Evolutionary conservation across 306 rosid species (phyloP).

Genomic region (Rosa chinensis): DNA sequence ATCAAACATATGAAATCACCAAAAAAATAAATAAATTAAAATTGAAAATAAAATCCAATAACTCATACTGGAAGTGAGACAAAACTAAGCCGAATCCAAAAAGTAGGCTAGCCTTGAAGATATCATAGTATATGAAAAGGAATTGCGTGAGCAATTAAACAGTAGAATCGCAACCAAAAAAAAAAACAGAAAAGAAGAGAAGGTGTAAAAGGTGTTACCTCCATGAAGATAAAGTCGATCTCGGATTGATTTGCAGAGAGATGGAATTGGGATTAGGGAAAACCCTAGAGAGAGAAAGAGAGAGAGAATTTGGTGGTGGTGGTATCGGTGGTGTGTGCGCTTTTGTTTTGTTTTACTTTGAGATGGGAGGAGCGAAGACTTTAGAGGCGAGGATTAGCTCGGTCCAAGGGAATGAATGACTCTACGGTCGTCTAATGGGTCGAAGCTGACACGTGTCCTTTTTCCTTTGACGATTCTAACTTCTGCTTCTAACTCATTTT

Average conservation of each 20-base stretch:
- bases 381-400: not conserved
- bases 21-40: not conserved
- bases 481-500: not conserved
- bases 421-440: slow-evolving; percentile 19
- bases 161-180: not conserved
- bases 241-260: not conserved
- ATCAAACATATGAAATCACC: not conserved
- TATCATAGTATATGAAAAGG: not conserved
- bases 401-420: not conserved
- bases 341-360: not conserved
- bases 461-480: slow-evolving; percentile 26
- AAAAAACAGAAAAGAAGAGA: too few relatives aligned
- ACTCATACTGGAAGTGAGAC: not conserved
- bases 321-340: not conserved
- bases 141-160: not conserved
- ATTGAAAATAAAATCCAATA: not conserved
- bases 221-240: slow-evolving; percentile 25
- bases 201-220: slow-evolving; percentile 14
- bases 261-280: slow-evolving; percentile 12
- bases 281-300: slow-evolving; percentile 31
- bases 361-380: not conserved
- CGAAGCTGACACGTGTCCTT: slow-evolving; percentile 50
- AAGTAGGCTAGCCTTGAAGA: not conserved
- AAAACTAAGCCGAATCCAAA: not conserved
- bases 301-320: not conserved